Evolutionary conservation across 2,329 filamentous ascomycete genomes (phyloP).

Genomic region (Claviceps pazoutovae): DNA sequence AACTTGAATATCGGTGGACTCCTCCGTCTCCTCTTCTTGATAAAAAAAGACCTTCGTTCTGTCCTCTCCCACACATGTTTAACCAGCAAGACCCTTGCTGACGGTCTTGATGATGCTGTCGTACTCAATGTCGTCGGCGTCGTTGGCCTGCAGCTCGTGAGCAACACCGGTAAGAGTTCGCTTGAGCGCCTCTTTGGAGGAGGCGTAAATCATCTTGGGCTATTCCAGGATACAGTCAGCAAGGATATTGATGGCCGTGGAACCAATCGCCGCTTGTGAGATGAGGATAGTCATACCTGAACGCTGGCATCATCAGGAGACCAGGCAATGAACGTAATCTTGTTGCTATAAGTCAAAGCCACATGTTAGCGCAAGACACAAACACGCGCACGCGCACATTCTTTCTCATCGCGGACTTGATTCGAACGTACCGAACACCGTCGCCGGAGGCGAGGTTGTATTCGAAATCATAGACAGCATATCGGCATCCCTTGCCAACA

Average conservation of each 20-base stretch:
- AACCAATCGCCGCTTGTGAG: background rate
- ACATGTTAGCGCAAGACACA: slow-evolving; percentile 10
- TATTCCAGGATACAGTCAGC: slow-evolving; percentile 18
- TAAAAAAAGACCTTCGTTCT: background rate
- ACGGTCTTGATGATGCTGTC: slow-evolving; percentile 53
- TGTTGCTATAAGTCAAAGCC: slow-evolving; percentile 40
- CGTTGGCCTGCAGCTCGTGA: slow-evolving; percentile 71
- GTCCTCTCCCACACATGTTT: slow-evolving; percentile 11
- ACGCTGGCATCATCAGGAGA: slow-evolving; percentile 68
- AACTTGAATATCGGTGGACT: background rate
- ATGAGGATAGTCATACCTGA: slow-evolving; percentile 41
- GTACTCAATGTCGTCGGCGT: slow-evolving; percentile 69
- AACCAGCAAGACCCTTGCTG: slow-evolving; percentile 46
- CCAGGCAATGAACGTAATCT: slow-evolving; percentile 69
- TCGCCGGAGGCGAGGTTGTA: slow-evolving; percentile 60
- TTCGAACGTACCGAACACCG: slow-evolving; percentile 46
- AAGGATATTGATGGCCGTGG: background rate
- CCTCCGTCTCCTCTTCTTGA: background rate
- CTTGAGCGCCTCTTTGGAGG: slow-evolving; percentile 78
- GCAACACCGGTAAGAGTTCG: slow-evolving; percentile 62
- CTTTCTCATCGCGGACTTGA: background rate
- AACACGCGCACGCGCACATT: background rate
- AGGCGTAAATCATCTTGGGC: slow-evolving; percentile 84
- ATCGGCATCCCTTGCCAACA: slow-evolving; percentile 57
- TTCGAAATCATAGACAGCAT: slow-evolving; percentile 75